phyloP scores from a whole-genome alignment of 139 green algal species.

The Closterium sp. region DNA sequence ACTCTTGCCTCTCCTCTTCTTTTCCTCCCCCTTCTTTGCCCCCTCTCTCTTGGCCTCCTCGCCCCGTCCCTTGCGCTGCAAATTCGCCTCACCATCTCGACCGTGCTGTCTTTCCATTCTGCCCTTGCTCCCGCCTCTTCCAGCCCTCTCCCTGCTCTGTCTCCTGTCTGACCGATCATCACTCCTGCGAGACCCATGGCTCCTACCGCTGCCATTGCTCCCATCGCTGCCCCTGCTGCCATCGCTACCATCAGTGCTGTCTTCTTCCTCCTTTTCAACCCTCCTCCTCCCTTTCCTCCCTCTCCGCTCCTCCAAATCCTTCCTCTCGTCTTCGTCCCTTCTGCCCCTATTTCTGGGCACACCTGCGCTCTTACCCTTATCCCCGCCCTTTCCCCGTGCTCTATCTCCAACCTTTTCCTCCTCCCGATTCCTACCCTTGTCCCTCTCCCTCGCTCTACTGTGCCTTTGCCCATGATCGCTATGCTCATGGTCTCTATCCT shows the following conservation, averaged over 20 bases:
- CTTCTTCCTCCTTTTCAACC: neutral
- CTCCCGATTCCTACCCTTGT: neutral
- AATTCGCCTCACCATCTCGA: neutral
- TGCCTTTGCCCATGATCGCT: too few relatives aligned
- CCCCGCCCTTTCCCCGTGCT: neutral
- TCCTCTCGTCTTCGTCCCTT: neutral
- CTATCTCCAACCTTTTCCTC: conserved; percentile 11
- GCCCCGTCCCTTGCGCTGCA: neutral
- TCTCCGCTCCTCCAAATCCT: neutral
- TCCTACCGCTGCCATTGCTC: neutral
- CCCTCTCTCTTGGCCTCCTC: neutral
- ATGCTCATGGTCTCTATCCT: too few relatives aligned
- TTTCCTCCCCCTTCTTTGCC: neutral
- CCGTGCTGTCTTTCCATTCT: neutral
- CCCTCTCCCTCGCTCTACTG: neutral
- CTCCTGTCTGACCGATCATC: neutral
- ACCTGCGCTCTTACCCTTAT: neutral
- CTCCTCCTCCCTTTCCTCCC: neutral
- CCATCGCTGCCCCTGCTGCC: neutral
- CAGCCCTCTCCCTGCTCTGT: neutral
- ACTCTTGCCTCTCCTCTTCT: neutral
- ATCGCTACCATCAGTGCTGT: neutral
- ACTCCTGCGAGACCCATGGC: too few relatives aligned
- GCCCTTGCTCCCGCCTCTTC: neutral
- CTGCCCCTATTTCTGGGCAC: neutral